Evolutionary conservation across 1,284 basidiomycete genomes (phyloP).

Genomic region (Ustilago xerochloae): DNA sequence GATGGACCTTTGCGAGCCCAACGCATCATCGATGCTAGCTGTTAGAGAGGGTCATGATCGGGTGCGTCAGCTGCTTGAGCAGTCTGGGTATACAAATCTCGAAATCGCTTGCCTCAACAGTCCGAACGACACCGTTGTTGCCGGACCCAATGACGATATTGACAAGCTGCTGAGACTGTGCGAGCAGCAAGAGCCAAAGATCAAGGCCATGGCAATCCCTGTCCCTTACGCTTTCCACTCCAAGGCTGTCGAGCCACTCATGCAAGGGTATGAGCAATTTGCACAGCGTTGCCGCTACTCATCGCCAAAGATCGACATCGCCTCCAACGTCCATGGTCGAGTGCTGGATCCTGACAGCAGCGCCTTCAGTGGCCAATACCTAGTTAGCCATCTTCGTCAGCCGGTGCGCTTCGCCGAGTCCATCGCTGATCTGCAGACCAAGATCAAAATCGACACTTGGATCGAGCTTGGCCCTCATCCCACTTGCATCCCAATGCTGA

Average conservation of each 20-base stretch:
- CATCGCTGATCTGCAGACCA: constrained; percentile 20
- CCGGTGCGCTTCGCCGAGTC: constrained; percentile 41
- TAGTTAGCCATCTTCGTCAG: constrained; percentile 34
- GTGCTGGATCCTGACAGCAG: constrained; percentile 1
- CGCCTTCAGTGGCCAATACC: constrained; percentile 16
- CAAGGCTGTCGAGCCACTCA: constrained; percentile 32
- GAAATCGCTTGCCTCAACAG: constrained; percentile 54
- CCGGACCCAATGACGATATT: constrained; percentile 30
- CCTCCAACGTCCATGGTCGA: constrained; percentile 37
- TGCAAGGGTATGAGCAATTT: constrained; percentile 6
- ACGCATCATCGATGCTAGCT: constrained; percentile 50
- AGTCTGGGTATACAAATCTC: constrained; percentile 9
- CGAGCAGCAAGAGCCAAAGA: constrained; percentile 29
- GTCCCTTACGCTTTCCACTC: constrained; percentile 56
- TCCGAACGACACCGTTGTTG: constrained; percentile 45
- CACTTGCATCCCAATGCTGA: constrained; percentile 44
- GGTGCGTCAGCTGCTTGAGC: constrained; percentile 22
- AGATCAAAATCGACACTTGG: constrained; percentile 20
- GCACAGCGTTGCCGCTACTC: constrained; percentile 9
- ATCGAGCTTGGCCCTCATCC: constrained; percentile 52
- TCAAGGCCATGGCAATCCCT: constrained; percentile 44
- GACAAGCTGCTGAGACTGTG: constrained; percentile 19
- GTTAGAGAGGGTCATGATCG: constrained; percentile 18
- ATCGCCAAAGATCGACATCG: constrained; percentile 22
- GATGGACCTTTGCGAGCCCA: constrained; percentile 39